Conservation (phyloP, 768 basidiomycete genomes). For the Mrakia gelida region DNA sequence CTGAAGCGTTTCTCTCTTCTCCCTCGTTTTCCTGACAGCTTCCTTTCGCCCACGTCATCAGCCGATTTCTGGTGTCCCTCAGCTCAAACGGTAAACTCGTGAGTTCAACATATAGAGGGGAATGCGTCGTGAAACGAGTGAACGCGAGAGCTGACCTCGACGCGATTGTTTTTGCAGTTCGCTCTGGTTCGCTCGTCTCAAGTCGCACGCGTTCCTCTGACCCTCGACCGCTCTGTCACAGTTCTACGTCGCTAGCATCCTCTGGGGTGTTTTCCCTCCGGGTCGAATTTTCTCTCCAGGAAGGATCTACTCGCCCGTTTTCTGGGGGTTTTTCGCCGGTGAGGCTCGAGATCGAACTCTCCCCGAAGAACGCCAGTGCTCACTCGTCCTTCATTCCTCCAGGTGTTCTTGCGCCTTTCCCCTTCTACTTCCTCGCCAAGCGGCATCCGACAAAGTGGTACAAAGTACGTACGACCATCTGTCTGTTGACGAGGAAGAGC, state of each 20-base stretch:
- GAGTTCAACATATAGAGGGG: no score
- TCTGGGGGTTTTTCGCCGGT: constrained; percentile 25
- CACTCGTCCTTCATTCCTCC: neutral
- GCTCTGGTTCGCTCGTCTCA: no score
- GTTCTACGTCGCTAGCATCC: neutral
- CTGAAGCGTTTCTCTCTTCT: neutral
- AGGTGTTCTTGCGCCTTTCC: constrained; percentile 15
- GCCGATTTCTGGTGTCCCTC: constrained; percentile 26
- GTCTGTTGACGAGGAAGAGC: no score
- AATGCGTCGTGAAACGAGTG: no score
- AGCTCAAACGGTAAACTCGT: constrained; percentile 11
- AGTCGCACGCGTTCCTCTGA: no score
- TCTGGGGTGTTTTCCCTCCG: neutral
- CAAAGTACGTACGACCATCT: no score
- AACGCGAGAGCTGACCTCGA: no score
- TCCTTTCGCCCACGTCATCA: neutral
- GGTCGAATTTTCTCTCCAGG: constrained; percentile 1
- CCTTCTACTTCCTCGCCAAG: constrained; percentile 18
- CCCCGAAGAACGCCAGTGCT: neutral
- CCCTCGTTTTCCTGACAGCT: neutral
- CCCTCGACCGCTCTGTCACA: no score
- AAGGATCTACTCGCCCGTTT: neutral
- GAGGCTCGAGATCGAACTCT: neutral
- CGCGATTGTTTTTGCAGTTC: no score
- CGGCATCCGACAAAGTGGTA: constrained; percentile 7